Conservation (phyloP, 2,329 filamentous ascomycete genomes). For the Cadophora luteo-olivacea region DNA sequence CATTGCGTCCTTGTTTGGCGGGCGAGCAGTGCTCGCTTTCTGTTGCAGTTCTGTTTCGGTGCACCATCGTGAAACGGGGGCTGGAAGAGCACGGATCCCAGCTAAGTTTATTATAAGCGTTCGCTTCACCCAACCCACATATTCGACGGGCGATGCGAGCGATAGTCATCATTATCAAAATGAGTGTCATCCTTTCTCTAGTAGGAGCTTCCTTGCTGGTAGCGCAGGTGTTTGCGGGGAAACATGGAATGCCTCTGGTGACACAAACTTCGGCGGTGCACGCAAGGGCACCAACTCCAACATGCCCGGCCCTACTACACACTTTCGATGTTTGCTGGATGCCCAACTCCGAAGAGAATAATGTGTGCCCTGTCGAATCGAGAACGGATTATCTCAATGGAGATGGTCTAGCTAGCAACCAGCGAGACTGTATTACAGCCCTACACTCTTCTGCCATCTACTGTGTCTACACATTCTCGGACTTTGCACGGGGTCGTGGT, state of each 20-base stretch:
- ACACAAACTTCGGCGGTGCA: not conserved
- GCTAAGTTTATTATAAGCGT: not conserved
- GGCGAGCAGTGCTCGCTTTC: not conserved
- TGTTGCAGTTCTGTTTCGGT: constrained; percentile 11
- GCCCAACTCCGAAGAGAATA: not conserved
- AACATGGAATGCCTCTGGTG: not conserved
- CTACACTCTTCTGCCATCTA: not conserved
- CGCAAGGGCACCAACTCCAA: not conserved
- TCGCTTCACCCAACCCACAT: not conserved
- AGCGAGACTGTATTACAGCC: not conserved
- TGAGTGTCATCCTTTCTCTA: not conserved
- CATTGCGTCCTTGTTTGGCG: not conserved
- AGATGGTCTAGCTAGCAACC: not conserved
- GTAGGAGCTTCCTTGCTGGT: not conserved
- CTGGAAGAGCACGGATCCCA: not conserved
- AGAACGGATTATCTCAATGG: too few species aligned
- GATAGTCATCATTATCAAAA: not conserved
- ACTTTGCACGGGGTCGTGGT: constrained; percentile 9
- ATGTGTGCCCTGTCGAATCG: not conserved
- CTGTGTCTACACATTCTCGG: not conserved
- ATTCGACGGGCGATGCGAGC: too few species aligned
- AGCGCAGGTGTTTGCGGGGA: not conserved
- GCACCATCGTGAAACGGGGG: not conserved
- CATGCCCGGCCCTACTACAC: not conserved
- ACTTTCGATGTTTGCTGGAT: not conserved